Evolutionary conservation across 2,329 filamentous ascomycete species (phyloP), one percentile per base, ranked within the genome.

Genomic region (Pseudogymnoascus sp.): DNA sequence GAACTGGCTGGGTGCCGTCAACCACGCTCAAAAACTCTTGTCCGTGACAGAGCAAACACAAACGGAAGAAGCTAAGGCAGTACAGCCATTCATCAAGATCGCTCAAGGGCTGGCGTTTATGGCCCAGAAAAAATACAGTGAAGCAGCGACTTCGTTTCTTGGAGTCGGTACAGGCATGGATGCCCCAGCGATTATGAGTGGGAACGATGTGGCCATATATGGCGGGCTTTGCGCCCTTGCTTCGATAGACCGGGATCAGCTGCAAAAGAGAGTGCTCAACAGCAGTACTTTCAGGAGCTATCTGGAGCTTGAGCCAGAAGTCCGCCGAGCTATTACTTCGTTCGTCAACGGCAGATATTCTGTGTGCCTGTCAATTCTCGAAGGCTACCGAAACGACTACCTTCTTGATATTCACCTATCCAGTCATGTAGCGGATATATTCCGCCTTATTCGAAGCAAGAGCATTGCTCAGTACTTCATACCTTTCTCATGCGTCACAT

Each of bases 271-370:
- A 5, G 91, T 97, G 2, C 83, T 99, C 0, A 90, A 95, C 38
- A 96, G 91, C 72, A 79, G 79, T 36, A 80, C 82, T 10, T 99
- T 99, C 78, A 89, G 95, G 61, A 86, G 84, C 53, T 96, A 95
- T 73, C 83, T 99, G 12, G 95, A 97, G 74, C 82, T 96, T 0
- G 95, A 97, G 75, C 92, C 93, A 3, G 93, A 97, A 71, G 89
- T 99, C 66, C 90, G 95, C 67, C 93, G 93, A 64, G 93, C 95
- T 11, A 89, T 99, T 69, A 85, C 85, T 6, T 88, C 91, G 73
- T 99, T 97, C 77, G 91, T 93, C 69, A 91, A 89, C 69, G 91
- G 91, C 65, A 90, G 96, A 70, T 99, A 97, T 75, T 89, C 90
- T 8, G 84, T 84, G 46, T 97, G 93, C 74, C 80, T 99, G 50